Evolutionary conservation across 495 filamentous ascomycete genomes (phyloP), one percentile per base, ranked within the genome.

Genomic region (Podospora pseudopauciseta): DNA sequence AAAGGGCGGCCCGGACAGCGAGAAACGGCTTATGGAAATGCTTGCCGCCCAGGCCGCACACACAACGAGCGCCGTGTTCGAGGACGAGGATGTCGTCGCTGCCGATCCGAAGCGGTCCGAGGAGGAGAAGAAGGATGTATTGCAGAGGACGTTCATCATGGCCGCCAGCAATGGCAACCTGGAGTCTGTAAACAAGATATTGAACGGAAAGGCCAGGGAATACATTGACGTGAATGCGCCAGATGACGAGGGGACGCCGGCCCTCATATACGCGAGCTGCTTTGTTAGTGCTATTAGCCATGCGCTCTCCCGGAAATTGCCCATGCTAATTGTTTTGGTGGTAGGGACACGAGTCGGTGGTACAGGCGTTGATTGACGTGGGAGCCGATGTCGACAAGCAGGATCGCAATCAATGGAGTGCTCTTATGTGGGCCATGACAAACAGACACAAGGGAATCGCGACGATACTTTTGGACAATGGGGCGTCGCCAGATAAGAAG

Each of bases 351-450:
- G 91, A 97, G 81, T 87, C 90, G 44, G 94, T 97, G 11, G 95
- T 97, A 27, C 83, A 88, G 59, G 88, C 90, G 39, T 87, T 99
- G 49, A 83, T 99, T 39, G 86, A 92, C 62, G 91, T 91, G 6
- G 92, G 95, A 4, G 95, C 92, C n/a, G 86, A 92, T 68, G 92
- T 97, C 30, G 92, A 99, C 77, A 88, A 90, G 74, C 95, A 97
- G 79, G 95, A 99, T 76, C 89, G 90, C 62, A 96, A 98, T 75
- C 88, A 94, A 70, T 99, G 95, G 95, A 99, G 92, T 76, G 90
- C 95, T 19, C 81, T 99, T 72, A 99, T 98, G 95, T 99, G 95
- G 95, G 95, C 95, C 34, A 98, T 97, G 92, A 98, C 95, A 54
- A 99, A 98, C 76, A 84, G 93, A 70, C 95, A 99, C 76, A 97